phyloP scores from a whole-genome alignment of 345 rosid genomes.

The Bretschneidera sinensis region DNA sequence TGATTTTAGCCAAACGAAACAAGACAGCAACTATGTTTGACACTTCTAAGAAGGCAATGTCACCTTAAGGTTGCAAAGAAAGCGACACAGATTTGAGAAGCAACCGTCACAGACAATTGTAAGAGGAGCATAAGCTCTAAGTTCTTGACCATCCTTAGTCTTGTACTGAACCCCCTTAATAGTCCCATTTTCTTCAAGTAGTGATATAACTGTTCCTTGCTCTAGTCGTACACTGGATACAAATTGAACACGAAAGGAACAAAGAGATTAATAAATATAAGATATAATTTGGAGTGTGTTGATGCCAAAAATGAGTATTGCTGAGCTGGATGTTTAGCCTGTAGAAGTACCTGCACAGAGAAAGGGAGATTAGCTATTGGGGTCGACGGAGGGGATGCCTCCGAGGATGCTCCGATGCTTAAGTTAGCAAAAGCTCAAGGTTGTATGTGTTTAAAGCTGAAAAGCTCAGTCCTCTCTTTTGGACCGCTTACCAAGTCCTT shows the following conservation, averaged over 20 bases:
- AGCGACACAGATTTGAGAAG: slow-evolving; percentile 49
- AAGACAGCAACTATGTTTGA: not conserved
- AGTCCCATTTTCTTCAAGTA: slow-evolving; percentile 45
- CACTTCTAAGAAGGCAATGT: not conserved
- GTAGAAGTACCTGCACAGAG: too few relatives aligned
- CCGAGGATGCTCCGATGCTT: too few relatives aligned
- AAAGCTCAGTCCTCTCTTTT: too few relatives aligned
- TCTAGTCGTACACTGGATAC: slow-evolving; percentile 38
- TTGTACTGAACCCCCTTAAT: slow-evolving; percentile 50
- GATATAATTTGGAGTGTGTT: too few relatives aligned
- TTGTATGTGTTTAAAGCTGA: too few relatives aligned
- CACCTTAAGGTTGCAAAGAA: slow-evolving; percentile 61
- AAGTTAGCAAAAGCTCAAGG: too few relatives aligned
- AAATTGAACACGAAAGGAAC: not conserved
- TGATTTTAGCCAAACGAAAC: not conserved
- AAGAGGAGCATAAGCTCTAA: slow-evolving; percentile 40
- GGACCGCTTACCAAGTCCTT: too few relatives aligned
- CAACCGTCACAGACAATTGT: slow-evolving; percentile 61
- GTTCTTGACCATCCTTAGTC: slow-evolving; percentile 45
- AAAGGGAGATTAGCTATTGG: too few relatives aligned
- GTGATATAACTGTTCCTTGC: slow-evolving; percentile 49
- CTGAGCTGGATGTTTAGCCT: too few relatives aligned
- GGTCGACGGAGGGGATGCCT: too few relatives aligned
- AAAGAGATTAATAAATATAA: not conserved
- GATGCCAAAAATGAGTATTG: too few relatives aligned